Conservation (phyloP, 495 filamentous ascomycete genomes). For the Viridothelium virens region DNA sequence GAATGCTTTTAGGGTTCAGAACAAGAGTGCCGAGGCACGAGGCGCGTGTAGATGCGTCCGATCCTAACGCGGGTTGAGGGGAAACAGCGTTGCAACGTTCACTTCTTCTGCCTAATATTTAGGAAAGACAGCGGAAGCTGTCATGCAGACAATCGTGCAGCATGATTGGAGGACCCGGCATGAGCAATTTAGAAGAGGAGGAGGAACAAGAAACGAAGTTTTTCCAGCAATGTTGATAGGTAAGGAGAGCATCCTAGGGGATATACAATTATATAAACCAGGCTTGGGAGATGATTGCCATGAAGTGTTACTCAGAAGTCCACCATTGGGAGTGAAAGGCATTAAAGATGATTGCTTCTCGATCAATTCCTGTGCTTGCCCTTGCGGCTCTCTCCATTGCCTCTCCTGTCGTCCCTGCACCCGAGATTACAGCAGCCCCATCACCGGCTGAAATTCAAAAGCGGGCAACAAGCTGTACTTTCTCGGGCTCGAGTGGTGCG, state of each 20-base stretch:
- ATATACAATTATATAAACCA: neutral
- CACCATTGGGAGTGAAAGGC: neutral
- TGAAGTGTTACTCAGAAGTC: neutral
- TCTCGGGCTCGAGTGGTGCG: conserved; percentile 38
- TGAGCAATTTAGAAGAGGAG: neutral
- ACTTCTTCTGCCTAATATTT: neutral
- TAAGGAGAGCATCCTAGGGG: neutral
- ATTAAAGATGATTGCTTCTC: conserved; percentile 10
- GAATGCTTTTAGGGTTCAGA: neutral
- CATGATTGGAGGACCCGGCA: neutral
- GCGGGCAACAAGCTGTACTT: conserved; percentile 42
- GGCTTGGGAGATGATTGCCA: neutral
- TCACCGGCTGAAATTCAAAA: conserved; percentile 23
- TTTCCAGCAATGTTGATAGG: neutral
- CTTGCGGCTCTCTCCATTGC: conserved; percentile 12
- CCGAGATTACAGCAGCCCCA: conserved; percentile 12
- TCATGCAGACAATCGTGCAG: neutral
- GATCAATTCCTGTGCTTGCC: conserved; percentile 14
- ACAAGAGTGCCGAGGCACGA: too few species aligned
- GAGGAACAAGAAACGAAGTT: neutral
- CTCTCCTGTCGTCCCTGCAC: conserved; percentile 8
- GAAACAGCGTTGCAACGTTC: neutral
- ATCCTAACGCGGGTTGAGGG: neutral
- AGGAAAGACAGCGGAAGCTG: neutral
- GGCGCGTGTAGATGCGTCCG: too few species aligned